Evolutionary conservation across 1,284 basidiomycete species (phyloP).

Genomic region (Cryptococcus jaspeensis): DNA sequence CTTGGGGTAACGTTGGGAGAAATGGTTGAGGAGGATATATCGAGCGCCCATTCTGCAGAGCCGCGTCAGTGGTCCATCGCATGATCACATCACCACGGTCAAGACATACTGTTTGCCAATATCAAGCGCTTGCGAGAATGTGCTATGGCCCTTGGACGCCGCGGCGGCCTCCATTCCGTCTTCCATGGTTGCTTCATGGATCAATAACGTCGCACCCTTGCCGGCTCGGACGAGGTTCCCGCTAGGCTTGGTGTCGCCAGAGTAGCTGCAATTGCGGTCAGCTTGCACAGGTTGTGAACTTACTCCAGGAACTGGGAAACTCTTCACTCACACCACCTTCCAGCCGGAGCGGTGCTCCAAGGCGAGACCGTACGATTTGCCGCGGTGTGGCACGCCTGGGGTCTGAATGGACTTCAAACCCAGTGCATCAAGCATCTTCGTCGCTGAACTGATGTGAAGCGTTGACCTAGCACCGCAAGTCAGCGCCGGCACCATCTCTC

Average conservation of each 20-base stretch:
- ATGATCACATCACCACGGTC: background rate
- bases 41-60: constrained; percentile 71
- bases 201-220: constrained; percentile 70
- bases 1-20: constrained; percentile 91
- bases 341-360: constrained; percentile 70
- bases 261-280: constrained; percentile 53
- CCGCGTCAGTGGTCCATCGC: background rate
- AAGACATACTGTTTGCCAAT: constrained; percentile 64
- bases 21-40: constrained; percentile 86
- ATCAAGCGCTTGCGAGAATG: constrained; percentile 80
- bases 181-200: constrained; percentile 93
- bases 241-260: constrained; percentile 84
- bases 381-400: constrained; percentile 71
- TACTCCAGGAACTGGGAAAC: constrained; percentile 32
- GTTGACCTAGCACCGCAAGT: too few species aligned
- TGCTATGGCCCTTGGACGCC: constrained; percentile 77
- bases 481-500: too few species aligned
- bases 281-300: too few species aligned
- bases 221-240: constrained; percentile 67
- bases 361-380: constrained; percentile 66
- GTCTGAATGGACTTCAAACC: constrained; percentile 56
- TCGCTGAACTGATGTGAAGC: too few species aligned
- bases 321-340: constrained; percentile 77
- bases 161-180: constrained; percentile 72
- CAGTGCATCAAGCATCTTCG: constrained; percentile 20